Base-by-base conservation (phyloP, 176 grass and related monocot genomes). In the Phoenix roebelenii region DNA sequence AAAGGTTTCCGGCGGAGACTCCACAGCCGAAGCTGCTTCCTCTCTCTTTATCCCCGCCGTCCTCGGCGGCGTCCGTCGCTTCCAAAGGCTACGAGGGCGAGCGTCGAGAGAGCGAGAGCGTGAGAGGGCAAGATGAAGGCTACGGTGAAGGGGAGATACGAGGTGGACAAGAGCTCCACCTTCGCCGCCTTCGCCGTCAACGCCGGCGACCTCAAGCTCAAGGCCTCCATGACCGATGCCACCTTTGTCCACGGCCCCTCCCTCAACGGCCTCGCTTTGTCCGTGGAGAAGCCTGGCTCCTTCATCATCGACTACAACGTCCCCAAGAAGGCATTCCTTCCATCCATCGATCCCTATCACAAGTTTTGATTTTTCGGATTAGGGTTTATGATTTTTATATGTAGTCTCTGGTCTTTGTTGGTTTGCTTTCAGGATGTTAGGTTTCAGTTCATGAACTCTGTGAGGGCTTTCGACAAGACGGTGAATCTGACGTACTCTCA, bases 401-500 rank as follows among this genome's bases (percentile, higher is more conserved):
- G 32, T 9, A 1, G 12, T 39, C 32, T 9, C 17, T 18, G 5
- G 19, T 25, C 9, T 25, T 25, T 66, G 17, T 51, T 66, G 18
- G 15, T 50, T 58, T 32, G 4, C 1, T 54, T 29, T 60, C 61
- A 98, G 93, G 87, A 92, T 65, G 78, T 79, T 73, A 77, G 78
- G 15, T 92, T 98, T 72, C 93, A 98, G 74, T 98, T 98, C 84
- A 92, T 98, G 63, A 98, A 88, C 67, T 73, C 63, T 0, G 93
- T 78, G 7, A 58, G 69, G 9, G 76, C 92, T 52, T 70, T 88
- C 72, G 81, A 91, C 63, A 91, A 88, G 79, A 70, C 76, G 48
- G 59, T 92, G 72, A 92, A 76, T 67, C 74, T 98, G 58, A 98
- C 84, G 55, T 98, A 92, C 76, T 83, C 66, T 0, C 87, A 98